Conservation (phyloP, 768 basidiomycete species). For the Terana coerulea region DNA sequence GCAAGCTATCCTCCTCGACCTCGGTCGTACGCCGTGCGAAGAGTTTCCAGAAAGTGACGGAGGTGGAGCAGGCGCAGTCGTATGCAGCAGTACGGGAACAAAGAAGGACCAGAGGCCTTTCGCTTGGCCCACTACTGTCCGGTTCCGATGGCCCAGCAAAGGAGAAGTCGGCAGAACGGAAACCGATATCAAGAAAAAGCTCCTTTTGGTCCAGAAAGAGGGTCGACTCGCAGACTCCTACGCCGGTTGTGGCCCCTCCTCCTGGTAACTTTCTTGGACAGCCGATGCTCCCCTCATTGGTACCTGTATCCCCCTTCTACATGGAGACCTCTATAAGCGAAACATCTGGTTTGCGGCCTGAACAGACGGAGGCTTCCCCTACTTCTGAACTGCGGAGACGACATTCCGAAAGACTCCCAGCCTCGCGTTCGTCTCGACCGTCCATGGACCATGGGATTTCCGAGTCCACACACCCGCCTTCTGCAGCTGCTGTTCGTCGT, state of each 20-base stretch:
- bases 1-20: conserved; percentile 16
- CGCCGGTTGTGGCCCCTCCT: conserved; percentile 27
- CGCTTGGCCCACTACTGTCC: conserved; percentile 44
- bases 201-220: conserved; percentile 68
- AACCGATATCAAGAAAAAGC: conserved; percentile 47
- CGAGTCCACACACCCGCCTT: conserved; percentile 8
- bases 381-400: conserved; percentile 38
- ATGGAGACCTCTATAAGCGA: conserved; percentile 27
- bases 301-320: conserved; percentile 41
- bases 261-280: conserved; percentile 28
- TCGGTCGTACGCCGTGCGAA: conserved; percentile 43
- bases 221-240: conserved; percentile 21
- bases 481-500: too few relatives aligned
- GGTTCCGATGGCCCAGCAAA: conserved; percentile 39
- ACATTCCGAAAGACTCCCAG: conserved; percentile 32
- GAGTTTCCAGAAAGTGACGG: conserved; percentile 39
- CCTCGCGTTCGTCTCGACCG: conserved; percentile 1
- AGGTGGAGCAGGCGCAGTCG: conserved; percentile 27
- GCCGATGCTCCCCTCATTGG: conserved; percentile 35
- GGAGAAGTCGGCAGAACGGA: conserved; percentile 35
- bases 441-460: not conserved
- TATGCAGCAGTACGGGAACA: conserved; percentile 19
- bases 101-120: conserved; percentile 49
- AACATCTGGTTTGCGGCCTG: conserved; percentile 18
- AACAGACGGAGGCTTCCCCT: conserved; percentile 18